A percentile compares a stretch with the other conserved stretches of the same genome.
phyloP scores from a whole-genome alignment of 306 rosid genomes.

The Ochetophila trinervis region DNA sequence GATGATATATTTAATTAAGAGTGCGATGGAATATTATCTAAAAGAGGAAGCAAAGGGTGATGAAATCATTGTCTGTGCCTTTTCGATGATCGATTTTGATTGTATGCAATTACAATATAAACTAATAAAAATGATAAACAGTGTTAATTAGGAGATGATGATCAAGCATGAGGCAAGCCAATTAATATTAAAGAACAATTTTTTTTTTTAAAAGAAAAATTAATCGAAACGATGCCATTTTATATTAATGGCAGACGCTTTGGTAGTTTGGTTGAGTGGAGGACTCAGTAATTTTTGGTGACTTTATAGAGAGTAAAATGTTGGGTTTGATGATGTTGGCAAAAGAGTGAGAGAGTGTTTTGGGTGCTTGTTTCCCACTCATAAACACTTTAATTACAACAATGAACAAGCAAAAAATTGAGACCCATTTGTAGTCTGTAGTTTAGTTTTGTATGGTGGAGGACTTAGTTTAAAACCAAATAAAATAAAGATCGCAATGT shows the following conservation, averaged over 20 bases:
- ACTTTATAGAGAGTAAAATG: background rate
- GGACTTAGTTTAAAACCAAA: background rate
- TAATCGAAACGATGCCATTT: constrained; percentile 4
- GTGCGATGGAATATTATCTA: background rate
- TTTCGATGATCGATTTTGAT: background rate
- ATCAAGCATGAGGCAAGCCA: constrained; percentile 1
- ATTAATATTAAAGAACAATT: constrained; percentile 1
- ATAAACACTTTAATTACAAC: background rate
- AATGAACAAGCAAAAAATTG: background rate
- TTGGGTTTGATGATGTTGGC: background rate
- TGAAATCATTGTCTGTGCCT: constrained; percentile 9
- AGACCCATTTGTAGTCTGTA: background rate
- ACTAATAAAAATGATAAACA: background rate
- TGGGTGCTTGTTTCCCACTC: background rate
- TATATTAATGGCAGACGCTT: background rate
- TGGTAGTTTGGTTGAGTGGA: constrained; percentile 19
- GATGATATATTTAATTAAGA: constrained; percentile 3
- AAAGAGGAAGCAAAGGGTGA: constrained; percentile 1
- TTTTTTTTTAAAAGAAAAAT: too few relatives aligned
- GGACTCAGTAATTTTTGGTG: background rate
- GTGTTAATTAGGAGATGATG: constrained; percentile 10
- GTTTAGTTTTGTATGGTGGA: background rate
- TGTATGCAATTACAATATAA: background rate
- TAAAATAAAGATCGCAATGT: too few relatives aligned
- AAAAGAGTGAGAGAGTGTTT: background rate